These are phyloP conservation scores for Cotoneaster glaucophyllus DNA, from an alignment of 306 rosid genomes.

Conservation along the genomic window DNA sequence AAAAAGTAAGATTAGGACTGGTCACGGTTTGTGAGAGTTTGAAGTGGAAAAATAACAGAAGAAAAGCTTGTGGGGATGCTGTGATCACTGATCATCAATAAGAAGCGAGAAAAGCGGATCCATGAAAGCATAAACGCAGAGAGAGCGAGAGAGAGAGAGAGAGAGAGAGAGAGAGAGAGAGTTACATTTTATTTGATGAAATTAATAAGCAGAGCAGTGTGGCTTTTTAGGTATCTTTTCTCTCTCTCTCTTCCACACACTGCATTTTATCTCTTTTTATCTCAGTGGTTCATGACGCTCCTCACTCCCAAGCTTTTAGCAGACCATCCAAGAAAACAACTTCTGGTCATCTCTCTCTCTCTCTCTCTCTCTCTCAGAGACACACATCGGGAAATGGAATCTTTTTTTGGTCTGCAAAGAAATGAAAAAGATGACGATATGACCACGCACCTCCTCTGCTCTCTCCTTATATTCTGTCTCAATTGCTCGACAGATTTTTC, in stretches of 20 bases:
- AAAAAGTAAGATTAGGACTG: neutral
- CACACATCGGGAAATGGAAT: conserved; percentile 40
- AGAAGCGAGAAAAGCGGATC: conserved; percentile 76
- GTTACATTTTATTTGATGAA: conserved; percentile 35
- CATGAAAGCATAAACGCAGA: conserved; percentile 43
- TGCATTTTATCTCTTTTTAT: neutral
- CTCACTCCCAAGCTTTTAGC: conserved; percentile 71
- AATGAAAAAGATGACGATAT: conserved; percentile 34
- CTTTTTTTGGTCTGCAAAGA: conserved; percentile 20
- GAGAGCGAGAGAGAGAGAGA: neutral
- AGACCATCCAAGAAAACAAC: conserved; percentile 33
- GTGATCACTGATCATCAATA: conserved; percentile 15
- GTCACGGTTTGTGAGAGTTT: neutral
- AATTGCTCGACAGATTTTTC: neutral
- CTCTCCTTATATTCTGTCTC: neutral
- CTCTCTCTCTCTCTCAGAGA: neutral
- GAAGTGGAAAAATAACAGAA: conserved; percentile 1
- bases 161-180: neutral
- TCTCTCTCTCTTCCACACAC: neutral
- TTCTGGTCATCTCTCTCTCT: conserved; percentile 8
- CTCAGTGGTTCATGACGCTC: conserved; percentile 40
- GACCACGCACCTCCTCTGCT: conserved; percentile 13
- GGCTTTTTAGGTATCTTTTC: neutral
- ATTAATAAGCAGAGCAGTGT: neutral
- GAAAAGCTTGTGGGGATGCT: conserved; percentile 14